These are phyloP conservation scores for Barnettozyma pratensis DNA, from an alignment of 805 yeast genomes.

Conservation along the genomic window DNA sequence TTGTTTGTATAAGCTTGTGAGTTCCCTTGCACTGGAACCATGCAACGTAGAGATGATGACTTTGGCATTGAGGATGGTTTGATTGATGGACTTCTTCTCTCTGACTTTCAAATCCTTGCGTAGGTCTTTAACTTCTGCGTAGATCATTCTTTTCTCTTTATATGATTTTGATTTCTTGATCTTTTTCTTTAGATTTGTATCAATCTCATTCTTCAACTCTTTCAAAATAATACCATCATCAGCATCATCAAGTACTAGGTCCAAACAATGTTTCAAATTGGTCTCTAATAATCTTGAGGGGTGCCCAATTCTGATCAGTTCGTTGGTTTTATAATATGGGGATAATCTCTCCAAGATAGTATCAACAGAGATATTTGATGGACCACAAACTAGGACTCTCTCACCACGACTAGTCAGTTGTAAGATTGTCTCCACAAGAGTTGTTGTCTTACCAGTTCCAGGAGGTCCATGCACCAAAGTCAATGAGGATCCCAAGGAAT, in stretches of 20 bases:
- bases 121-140: conserved; percentile 61
- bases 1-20: conserved; percentile 44
- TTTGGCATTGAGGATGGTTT: conserved; percentile 52
- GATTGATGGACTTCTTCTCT: conserved; percentile 57
- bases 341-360: conserved; percentile 75
- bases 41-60: conserved; percentile 84
- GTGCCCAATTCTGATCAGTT: conserved; percentile 83
- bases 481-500: conserved; percentile 56
- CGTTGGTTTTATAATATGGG: conserved; percentile 33
- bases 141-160: conserved; percentile 59
- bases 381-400: conserved; percentile 83
- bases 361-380: conserved; percentile 90
- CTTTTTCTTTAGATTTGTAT: conserved; percentile 42
- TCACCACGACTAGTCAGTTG: conserved; percentile 58
- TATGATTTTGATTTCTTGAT: conserved; percentile 59
- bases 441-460: conserved; percentile 79
- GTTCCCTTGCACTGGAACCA: conserved; percentile 74
- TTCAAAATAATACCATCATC: conserved; percentile 55
- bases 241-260: conserved; percentile 55
- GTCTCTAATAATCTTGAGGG: conserved; percentile 76
- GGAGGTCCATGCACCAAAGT: conserved; percentile 73
- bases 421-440: conserved; percentile 73
- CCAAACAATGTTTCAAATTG: conserved; percentile 69
- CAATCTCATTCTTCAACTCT: conserved; percentile 71
- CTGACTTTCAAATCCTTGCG: conserved; percentile 65